Base-by-base conservation (phyloP, 176 grass and related monocot species). In the Triticum dicoccoides region DNA sequence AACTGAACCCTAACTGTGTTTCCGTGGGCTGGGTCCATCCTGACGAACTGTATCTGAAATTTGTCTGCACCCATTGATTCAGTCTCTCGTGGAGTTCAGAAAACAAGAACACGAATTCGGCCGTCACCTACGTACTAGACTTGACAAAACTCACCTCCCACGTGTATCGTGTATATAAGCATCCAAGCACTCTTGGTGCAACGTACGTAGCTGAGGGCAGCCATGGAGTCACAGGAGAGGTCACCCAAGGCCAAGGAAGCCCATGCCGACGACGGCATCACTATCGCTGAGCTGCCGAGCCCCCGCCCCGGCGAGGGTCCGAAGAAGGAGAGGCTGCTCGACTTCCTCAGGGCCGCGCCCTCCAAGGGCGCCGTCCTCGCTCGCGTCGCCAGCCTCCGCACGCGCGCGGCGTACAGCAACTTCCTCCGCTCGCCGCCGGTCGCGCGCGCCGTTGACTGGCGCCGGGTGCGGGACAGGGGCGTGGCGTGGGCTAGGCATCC, bases 391-490 rank as follows among this genome's bases (percentile, higher is more conserved):
- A 89, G 47, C 71, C 17, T 78, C 18, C 21, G 75, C 15, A 24
- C 74, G n/a, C 49, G 56, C 77, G 29, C 69, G 5, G 69, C n/a
- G 5, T 44, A 44, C 38, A 21, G 21, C 5, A 44, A 24, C 30
- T 65, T 66, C 63, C 39, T 89, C 32, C 88, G 86, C 9, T 54
- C 77, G 3, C 84, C 76, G 39, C 82, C 44, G 3, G 88, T 85
- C 29, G 87, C 58, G n/a, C 80, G 91, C 79, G 71, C 71, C 14
- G 84, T 93, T 13, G 69, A 93, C 85, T 90, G 87, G 94, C 73
- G 49, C 49, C 59, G 58, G 10, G 56, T 97, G 24, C 17, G 82
- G 32, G n/a, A 10, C 56, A 63, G 62, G 72, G 88, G 82, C 38
- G 44, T 68, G 38, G 85, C 81, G 29, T 93, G 94, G 91, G 86